These are phyloP conservation scores for Macrotyloma uniflorum DNA, from an alignment of 306 rosid genomes.

Conservation along the genomic window DNA sequence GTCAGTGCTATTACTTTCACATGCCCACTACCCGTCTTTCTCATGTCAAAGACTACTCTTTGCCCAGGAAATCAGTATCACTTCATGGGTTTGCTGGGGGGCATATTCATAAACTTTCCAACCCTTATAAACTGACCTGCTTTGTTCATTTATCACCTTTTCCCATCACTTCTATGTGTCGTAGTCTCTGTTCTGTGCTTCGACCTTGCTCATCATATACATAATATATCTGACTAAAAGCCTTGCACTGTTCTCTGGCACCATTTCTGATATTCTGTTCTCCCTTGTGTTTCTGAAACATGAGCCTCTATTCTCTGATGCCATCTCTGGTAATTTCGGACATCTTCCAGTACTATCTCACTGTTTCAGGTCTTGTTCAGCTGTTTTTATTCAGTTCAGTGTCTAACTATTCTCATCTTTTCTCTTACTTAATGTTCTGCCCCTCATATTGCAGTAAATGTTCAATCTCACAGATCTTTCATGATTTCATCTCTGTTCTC, in stretches of 20 bases:
- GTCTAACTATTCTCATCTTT: not conserved
- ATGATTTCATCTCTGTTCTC: not conserved
- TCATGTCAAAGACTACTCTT: not conserved
- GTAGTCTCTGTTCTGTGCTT: not conserved
- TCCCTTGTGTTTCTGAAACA: not conserved
- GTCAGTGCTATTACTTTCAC: not conserved
- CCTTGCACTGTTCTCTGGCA: not conserved
- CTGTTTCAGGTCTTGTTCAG: not conserved
- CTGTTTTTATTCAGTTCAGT: not conserved
- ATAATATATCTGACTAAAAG: not conserved
- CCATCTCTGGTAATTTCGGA: not conserved
- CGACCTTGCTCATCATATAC: not conserved
- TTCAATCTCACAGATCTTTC: not conserved
- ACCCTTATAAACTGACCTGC: not conserved
- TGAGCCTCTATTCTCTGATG: not conserved
- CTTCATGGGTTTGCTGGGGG: not conserved
- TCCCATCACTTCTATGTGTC: not conserved
- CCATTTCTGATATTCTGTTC: not conserved
- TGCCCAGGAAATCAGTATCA: not conserved
- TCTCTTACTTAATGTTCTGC: not conserved
- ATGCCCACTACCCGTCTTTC: not conserved
- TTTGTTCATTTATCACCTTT: not conserved
- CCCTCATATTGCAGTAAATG: not conserved
- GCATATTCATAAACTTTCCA: not conserved
- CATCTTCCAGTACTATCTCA: not conserved